A percentile compares a stretch with the other conserved stretches of the same genome.
Conservation (phyloP, 2,329 filamentous ascomycete genomes). For the Diaporthe ilicicola region DNA sequence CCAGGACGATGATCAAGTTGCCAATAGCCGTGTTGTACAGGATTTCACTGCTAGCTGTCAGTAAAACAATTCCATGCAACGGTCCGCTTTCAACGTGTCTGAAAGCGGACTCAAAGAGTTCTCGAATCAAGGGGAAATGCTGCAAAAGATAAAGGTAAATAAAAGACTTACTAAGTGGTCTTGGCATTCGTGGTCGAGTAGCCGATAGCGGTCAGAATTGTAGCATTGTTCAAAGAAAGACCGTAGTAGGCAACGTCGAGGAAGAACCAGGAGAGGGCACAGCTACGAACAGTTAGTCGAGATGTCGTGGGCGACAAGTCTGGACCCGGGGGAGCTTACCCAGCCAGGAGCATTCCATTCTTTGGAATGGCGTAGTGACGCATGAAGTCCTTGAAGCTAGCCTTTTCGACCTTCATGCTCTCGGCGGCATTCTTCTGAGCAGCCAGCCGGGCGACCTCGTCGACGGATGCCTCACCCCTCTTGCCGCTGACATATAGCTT, state of each 20-base stretch:
- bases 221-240: constrained; percentile 78
- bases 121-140: too few species aligned
- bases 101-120: too few species aligned
- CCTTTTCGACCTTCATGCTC: constrained; percentile 71
- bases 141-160: too few species aligned
- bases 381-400: constrained; percentile 76
- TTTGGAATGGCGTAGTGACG: constrained; percentile 75
- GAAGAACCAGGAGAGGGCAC: constrained; percentile 85
- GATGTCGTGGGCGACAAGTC: background rate
- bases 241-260: constrained; percentile 71
- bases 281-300: constrained; percentile 65
- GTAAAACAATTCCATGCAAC: background rate
- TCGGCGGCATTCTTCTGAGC: constrained; percentile 62
- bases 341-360: constrained; percentile 69
- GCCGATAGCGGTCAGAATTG: constrained; percentile 76
- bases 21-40: constrained; percentile 80
- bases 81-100: too few species aligned
- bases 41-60: constrained; percentile 61
- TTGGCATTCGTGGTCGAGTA: constrained; percentile 62
- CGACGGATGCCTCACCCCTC: constrained; percentile 65
- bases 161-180: constrained; percentile 53
- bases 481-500: constrained; percentile 77
- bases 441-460: constrained; percentile 71
- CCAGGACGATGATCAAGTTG: constrained; percentile 81
- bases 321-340: constrained; percentile 30